A percentile compares a stretch with the other conserved stretches of the same genome.
These are phyloP conservation scores for Kwoniella pini DNA, from an alignment of 768 basidiomycete species.

Conservation along the genomic window DNA sequence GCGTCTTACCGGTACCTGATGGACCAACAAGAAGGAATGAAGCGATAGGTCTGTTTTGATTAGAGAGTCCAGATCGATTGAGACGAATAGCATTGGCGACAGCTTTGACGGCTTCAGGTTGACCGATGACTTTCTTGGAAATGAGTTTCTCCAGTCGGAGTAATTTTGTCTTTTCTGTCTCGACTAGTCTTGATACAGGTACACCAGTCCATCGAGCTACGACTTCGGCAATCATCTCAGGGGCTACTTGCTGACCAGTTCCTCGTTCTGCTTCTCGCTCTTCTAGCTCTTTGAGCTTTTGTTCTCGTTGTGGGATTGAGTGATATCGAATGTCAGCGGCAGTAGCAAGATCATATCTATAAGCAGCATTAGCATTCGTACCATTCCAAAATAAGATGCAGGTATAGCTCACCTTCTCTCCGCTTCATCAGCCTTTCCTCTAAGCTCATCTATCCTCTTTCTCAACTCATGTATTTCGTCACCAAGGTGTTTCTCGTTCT, in stretches of 20 bases:
- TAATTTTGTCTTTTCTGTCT: slow-evolving; percentile 53
- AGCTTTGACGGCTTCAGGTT: slow-evolving; percentile 65
- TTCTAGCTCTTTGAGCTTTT: slow-evolving; percentile 59
- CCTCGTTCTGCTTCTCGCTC: slow-evolving; percentile 64
- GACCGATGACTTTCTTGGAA: slow-evolving; percentile 65
- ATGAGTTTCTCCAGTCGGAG: slow-evolving; percentile 54
- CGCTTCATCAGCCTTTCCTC: slow-evolving; percentile 88
- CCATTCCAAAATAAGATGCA: not conserved
- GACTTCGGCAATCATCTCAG: slow-evolving; percentile 91
- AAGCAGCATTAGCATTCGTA: not conserved
- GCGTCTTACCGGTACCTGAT: slow-evolving; percentile 55
- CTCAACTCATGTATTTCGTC: slow-evolving; percentile 76
- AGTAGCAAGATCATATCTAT: slow-evolving; percentile 60
- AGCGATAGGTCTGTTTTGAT: slow-evolving; percentile 54
- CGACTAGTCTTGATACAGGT: slow-evolving; percentile 72
- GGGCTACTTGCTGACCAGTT: slow-evolving; percentile 62
- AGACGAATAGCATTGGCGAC: slow-evolving; percentile 56
- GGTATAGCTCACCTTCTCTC: slow-evolving; percentile 62
- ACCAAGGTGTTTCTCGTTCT: slow-evolving; percentile 77
- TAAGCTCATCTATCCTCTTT: slow-evolving; percentile 83
- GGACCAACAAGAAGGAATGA: slow-evolving; percentile 55
- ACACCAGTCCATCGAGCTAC: slow-evolving; percentile 91
- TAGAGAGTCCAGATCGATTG: slow-evolving; percentile 52
- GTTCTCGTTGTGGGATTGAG: slow-evolving; percentile 83
- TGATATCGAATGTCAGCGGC: slow-evolving; percentile 77